A percentile compares a stretch with the other conserved stretches of the same genome.
phyloP scores from a whole-genome alignment of 306 rosid species.

The Cucurbita pepo region DNA sequence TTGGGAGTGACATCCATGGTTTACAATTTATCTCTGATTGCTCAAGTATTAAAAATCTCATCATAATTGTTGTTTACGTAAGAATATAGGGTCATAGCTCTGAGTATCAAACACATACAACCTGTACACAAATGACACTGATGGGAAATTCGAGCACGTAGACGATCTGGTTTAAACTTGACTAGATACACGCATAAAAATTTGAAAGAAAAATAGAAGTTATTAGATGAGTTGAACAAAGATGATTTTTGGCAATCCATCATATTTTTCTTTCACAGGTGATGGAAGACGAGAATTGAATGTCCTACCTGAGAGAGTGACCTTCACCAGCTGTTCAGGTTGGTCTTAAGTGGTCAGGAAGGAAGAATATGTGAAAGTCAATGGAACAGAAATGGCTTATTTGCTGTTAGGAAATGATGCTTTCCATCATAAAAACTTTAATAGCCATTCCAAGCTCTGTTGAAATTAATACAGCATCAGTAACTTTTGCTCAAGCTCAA shows the following conservation, averaged over 20 bases:
- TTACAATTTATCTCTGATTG: neutral
- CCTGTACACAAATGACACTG: neutral
- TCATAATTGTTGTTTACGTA: neutral
- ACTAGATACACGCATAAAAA: neutral
- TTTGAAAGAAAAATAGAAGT: neutral
- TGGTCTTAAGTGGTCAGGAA: neutral
- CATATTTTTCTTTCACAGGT: neutral
- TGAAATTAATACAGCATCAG: slow-evolving; percentile 7
- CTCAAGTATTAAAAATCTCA: neutral
- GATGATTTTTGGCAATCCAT: neutral
- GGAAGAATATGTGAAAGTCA: neutral
- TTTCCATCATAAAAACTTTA: slow-evolving; percentile 34
- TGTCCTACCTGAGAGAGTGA: neutral
- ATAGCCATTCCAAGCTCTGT: slow-evolving; percentile 81
- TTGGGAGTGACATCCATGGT: neutral
- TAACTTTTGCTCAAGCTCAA: neutral
- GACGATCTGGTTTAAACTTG: neutral
- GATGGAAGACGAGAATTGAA: neutral
- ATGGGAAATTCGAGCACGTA: no score
- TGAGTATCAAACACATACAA: neutral
- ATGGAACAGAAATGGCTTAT: slow-evolving; percentile 1
- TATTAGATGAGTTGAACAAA: neutral
- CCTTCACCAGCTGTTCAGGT: neutral
- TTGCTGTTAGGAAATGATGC: slow-evolving; percentile 4
- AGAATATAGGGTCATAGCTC: neutral